phyloP scores from a whole-genome alignment of 768 basidiomycete genomes.

The Collybiopsis luxurians region DNA sequence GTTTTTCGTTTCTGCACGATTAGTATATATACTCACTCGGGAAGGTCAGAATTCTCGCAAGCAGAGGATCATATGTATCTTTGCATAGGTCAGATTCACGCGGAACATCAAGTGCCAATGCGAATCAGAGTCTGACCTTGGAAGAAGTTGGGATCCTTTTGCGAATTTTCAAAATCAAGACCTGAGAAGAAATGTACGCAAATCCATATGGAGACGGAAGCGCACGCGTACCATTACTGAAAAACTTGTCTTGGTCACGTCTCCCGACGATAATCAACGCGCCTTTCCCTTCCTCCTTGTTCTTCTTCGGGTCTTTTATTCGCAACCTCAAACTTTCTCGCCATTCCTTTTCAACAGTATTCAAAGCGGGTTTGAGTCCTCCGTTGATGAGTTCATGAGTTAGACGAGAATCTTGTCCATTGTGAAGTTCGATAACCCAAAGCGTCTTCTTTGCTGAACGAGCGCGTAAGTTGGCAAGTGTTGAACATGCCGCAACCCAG shows the following conservation, averaged over 20 bases:
- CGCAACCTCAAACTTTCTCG: slow-evolving; percentile 46
- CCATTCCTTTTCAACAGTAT: slow-evolving; percentile 75
- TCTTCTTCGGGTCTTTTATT: slow-evolving; percentile 34
- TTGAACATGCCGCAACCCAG: not conserved
- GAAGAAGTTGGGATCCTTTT: slow-evolving; percentile 60
- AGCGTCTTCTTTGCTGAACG: slow-evolving; percentile 51
- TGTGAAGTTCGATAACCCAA: slow-evolving; percentile 82
- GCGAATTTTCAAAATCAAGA: slow-evolving; percentile 56
- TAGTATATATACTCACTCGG: slow-evolving; percentile 54
- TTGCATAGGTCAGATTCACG: too few relatives aligned
- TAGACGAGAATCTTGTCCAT: slow-evolving; percentile 72
- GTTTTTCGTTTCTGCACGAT: too few relatives aligned
- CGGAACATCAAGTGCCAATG: too few relatives aligned
- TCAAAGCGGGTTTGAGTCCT: slow-evolving; percentile 67
- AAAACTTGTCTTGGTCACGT: slow-evolving; percentile 80
- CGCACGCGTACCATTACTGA: slow-evolving; percentile 65
- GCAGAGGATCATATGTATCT: slow-evolving; percentile 76
- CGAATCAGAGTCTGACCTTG: slow-evolving; percentile 15
- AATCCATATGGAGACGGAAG: not conserved
- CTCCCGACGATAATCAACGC: slow-evolving; percentile 77
- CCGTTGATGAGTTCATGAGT: slow-evolving; percentile 54
- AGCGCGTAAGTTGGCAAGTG: not conserved
- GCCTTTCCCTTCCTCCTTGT: slow-evolving; percentile 53
- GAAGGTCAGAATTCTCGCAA: slow-evolving; percentile 67
- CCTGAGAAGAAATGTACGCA: slow-evolving; percentile 33